Base-by-base conservation (phyloP, 345 rosid genomes). In the Raphanus sativus region DNA sequence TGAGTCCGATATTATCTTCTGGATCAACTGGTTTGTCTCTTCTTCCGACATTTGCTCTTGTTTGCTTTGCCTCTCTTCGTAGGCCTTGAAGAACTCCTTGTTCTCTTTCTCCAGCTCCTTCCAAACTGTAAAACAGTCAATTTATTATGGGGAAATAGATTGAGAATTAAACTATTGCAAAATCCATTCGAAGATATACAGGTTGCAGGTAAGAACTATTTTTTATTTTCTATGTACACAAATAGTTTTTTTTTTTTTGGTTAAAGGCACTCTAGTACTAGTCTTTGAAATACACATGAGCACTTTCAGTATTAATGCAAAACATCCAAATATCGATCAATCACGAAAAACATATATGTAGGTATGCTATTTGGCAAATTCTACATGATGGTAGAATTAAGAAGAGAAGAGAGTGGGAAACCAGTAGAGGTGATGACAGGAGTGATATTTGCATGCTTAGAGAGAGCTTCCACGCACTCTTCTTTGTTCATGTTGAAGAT, bases 351-450 rank as follows among this genome's bases (percentile, higher is more conserved):
- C n/a, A 42, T 42, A 42, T 42, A 12, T 42, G 50, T 42, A 28
- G 50, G 2, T 59, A 38, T 32, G 36, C 6, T 33, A 60, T 75
- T 17, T 58, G 4, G 30, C 33, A 67, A 69, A 24, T n/a, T 21
- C 55, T 25, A 30, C 21, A 50, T 25, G 62, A 50, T 33, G 24
- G 40, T 42, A 42, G 29, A 29, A 63, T 33, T 11, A 45, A 45
- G 52, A 45, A 67, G 32, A 55, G 56, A 59, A 16, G 70, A 54
- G 25, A 68, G 36, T 21, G 56, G 34, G 54, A 4, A 40, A 87
- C 98, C 98, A 33, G 98, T 94, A 62, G 98, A 89, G 66, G 98
- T 94, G 85, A 94, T 87, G 82, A 94, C 91, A 69, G 96, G 96
- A 68, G 85, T 79, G 81, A 94, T 91, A 12, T 91, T 81, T 74